Conservation (phyloP, 169 alveolate genomes). For the Cyclospora cayetanensis region DNA sequence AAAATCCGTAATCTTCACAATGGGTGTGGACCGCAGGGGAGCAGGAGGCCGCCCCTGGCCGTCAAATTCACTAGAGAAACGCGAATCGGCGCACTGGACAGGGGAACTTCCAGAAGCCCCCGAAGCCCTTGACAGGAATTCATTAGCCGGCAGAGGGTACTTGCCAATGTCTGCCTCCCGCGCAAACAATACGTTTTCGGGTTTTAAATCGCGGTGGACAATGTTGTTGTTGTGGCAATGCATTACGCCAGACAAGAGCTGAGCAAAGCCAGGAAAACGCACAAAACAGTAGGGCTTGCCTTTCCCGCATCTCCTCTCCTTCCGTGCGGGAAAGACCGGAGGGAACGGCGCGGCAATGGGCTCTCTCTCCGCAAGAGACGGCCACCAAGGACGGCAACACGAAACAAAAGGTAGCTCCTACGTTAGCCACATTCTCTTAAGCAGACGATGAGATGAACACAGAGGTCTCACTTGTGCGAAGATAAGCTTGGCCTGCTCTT, state of each 20-base stretch:
- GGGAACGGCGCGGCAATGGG: no score
- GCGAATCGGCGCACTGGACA: neutral
- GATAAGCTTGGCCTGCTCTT: constrained; percentile 46
- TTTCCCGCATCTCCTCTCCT: no score
- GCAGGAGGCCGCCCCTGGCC: neutral
- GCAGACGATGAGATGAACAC: no score
- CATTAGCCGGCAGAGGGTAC: neutral
- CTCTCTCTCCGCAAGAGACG: no score
- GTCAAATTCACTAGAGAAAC: neutral
- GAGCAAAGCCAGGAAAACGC: neutral
- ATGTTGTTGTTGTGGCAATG: constrained; percentile 71
- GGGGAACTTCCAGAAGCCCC: neutral
- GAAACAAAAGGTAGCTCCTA: no score
- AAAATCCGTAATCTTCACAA: constrained; percentile 56
- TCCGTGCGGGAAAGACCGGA: no score
- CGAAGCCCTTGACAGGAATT: neutral
- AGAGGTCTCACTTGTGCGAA: constrained; percentile 62
- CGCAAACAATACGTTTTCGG: constrained; percentile 69
- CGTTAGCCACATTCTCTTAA: no score
- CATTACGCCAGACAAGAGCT: constrained; percentile 67
- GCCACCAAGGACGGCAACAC: no score
- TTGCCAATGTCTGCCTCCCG: neutral
- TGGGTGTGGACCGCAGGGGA: neutral
- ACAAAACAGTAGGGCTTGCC: neutral
- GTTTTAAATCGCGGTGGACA: constrained; percentile 73